These are phyloP conservation scores for Ophiostoma angusticollis DNA, from an alignment of 2,329 filamentous ascomycete species.

Conservation along the genomic window DNA sequence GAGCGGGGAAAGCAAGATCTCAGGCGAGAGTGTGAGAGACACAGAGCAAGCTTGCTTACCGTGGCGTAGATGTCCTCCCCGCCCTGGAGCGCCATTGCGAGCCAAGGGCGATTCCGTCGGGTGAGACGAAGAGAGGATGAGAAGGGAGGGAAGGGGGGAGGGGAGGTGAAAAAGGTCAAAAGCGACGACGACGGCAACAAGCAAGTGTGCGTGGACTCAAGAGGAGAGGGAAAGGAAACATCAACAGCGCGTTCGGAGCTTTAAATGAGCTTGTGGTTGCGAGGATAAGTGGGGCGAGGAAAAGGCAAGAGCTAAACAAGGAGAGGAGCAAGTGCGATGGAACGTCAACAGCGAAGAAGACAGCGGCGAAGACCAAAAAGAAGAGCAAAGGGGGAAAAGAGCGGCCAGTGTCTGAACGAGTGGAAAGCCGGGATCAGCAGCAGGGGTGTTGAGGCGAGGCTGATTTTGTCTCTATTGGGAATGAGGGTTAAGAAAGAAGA, in stretches of 20 bases:
- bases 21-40: not conserved
- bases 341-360: not conserved
- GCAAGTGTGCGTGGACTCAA: not conserved
- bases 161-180: not conserved
- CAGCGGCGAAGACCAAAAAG: not conserved
- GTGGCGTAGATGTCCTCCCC: constrained; percentile 44
- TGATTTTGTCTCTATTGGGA: too few species aligned
- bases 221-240: not conserved
- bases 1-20: constrained; percentile 5
- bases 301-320: constrained; percentile 1
- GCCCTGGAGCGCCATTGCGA: constrained; percentile 26
- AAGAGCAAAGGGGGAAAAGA: not conserved
- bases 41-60: constrained; percentile 24
- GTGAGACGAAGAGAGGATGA: constrained; percentile 8
- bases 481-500: not conserved
- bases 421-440: too few species aligned
- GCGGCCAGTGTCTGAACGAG: too few species aligned
- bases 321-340: not conserved
- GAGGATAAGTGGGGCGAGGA: constrained; percentile 1
- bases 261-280: constrained; percentile 4
- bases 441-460: too few species aligned
- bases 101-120: constrained; percentile 9
- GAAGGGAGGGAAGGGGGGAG: not conserved
- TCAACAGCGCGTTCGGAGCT: not conserved
- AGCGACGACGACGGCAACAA: not conserved